Base-by-base conservation (phyloP, 345 rosid genomes). In the Erysimum cheiranthoides region DNA sequence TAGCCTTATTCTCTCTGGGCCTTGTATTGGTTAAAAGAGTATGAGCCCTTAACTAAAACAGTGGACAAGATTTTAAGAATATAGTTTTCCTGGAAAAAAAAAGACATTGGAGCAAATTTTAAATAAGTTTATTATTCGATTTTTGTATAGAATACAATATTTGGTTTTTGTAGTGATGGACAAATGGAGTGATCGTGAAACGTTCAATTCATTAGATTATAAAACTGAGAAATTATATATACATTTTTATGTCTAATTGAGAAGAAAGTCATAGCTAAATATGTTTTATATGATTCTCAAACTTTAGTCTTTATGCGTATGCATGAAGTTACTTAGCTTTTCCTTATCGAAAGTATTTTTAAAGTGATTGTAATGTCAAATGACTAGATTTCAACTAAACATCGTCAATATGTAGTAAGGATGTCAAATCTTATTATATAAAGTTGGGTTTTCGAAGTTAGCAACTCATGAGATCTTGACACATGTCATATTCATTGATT, bases 321-420 rank as follows among this genome's bases (percentile, higher is more conserved):
- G 68, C 68, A 49, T 60, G 73, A 61, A 75, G 74, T 51, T 61
- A 60, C 39, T 59, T 50, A 34, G 49, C 18, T 58, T 67, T 54
- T 57, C n/a, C 61, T 38, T 67, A 39, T 27, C 66, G 42, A 46
- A 57, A 56, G 4, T 74, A 16, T 27, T 35, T 62, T 8, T 4
- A 3, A 38, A 10, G 36, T 31, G 40, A 30, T 10, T 54, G 60
- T 36, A 54, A 56, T 70, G 80, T 64, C 30, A 57, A 71, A 71
- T 77, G 76, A 77, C 76, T 77, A 70, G 76, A 71, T 65, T 47
- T 46, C 76, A 70, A 77, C 80, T 77, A 38, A 45, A 45, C 8
- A 52, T 52, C 18, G 52, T 64, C 52, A 62, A 70, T 36, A 43
- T 42, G 64, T 52, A 42, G 57, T 21, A 75, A 60, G 46, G 35